Percentiles rank a stretch among this genome's conserved stretches.
Evolutionary conservation across 768 basidiomycete genomes (phyloP).

Genomic region (Goffeauzyma gilvescens): DNA sequence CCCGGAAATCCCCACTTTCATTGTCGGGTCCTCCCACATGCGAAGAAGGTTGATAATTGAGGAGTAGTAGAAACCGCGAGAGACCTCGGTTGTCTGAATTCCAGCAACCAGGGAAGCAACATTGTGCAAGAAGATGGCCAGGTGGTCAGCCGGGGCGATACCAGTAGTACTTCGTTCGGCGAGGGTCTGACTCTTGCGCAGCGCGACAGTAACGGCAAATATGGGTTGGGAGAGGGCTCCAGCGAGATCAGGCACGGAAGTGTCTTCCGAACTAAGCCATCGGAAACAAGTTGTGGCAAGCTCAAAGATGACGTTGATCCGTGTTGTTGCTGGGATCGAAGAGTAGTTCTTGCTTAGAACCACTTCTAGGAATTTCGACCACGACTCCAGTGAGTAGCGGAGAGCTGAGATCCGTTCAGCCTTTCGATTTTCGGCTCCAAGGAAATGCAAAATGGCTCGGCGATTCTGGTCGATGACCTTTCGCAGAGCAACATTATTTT

Average conservation of each 20-base stretch:
- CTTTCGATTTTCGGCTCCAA: constrained; percentile 4
- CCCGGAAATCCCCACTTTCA: neutral
- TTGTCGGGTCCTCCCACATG: neutral
- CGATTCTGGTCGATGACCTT: neutral
- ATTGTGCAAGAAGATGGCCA: constrained; percentile 1
- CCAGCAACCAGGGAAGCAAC: neutral
- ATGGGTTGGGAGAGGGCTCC: neutral
- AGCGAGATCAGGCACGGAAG: neutral
- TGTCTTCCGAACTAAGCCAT: neutral
- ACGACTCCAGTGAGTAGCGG: neutral
- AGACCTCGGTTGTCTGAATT: constrained; percentile 3
- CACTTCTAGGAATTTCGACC: constrained; percentile 3
- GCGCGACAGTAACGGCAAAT: neutral
- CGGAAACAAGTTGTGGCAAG: neutral
- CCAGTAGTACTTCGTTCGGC: neutral
- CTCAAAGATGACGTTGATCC: constrained; percentile 4
- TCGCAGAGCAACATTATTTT: neutral
- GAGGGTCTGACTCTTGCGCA: neutral
- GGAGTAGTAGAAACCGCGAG: constrained; percentile 6
- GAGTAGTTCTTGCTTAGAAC: constrained; percentile 2
- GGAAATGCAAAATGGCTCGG: constrained; percentile 1
- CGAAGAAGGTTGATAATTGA: constrained; percentile 5
- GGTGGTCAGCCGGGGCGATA: neutral
- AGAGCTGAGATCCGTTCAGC: neutral
- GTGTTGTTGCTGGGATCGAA: neutral